Conservation (phyloP, 2,329 filamentous ascomycete species). For the Byssoonygena ceratinophila region DNA sequence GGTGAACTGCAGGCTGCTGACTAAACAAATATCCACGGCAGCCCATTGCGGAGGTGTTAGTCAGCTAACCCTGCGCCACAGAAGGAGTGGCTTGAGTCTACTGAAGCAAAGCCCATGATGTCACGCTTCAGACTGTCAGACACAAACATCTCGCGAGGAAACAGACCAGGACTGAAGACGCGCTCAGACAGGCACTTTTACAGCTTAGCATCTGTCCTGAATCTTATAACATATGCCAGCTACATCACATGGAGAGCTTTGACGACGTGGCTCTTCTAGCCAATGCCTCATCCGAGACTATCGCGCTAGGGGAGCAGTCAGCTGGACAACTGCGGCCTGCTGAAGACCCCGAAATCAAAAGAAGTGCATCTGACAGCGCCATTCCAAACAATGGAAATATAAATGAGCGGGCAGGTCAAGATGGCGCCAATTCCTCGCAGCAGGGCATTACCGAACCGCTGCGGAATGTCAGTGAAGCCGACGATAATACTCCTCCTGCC, state of each 20-base stretch:
- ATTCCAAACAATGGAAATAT: not conserved
- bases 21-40: too few relatives aligned
- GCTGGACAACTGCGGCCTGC: constrained; percentile 14
- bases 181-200: not conserved
- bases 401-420: not conserved
- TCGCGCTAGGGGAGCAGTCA: constrained; percentile 18
- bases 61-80: too few relatives aligned
- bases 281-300: constrained; percentile 21
- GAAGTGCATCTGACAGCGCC: constrained; percentile 9
- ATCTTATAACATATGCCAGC: constrained; percentile 8
- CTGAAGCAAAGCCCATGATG: not conserved
- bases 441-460: not conserved
- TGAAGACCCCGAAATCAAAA: constrained; percentile 5
- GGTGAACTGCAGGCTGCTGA: too few relatives aligned
- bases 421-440: not conserved
- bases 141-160: not conserved
- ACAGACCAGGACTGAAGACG: not conserved
- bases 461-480: not conserved
- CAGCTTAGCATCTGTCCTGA: not conserved
- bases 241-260: constrained; percentile 31
- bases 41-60: too few relatives aligned
- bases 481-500: not conserved
- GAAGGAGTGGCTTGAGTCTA: not conserved
- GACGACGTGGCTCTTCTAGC: constrained; percentile 27
- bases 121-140: not conserved